Base-by-base conservation (phyloP, 768 basidiomycete species). In the Mycena pura region DNA sequence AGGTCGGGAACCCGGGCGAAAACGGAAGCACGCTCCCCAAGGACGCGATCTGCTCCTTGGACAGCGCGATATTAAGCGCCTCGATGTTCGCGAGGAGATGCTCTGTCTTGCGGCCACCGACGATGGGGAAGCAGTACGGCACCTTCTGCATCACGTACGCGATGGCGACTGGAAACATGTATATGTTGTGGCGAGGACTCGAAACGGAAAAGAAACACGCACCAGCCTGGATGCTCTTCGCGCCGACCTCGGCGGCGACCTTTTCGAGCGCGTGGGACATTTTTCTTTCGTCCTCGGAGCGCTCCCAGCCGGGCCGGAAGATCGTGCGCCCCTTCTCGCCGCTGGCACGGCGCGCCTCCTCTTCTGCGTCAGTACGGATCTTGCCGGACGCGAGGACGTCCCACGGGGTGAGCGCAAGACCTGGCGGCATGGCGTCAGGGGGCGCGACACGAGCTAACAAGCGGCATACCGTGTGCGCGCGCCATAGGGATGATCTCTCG, bases 401-500 rank as follows among this genome's bases (percentile, higher is more conserved):
- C 73, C 75, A 82, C 0, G 75, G 78, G 7, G 79, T 77, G 10
- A 80, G 62, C 3, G 77, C 77, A 50, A 78, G 58, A n/a, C 74
- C 68, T 67, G 14, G 24, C 22, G 6, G 19, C 10, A 13, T 29
- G 19, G 32, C 8, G 5, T n/a, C 19, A 19, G 19, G 3, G 19
- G 8, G 28, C 19, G 46, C 4, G 6, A 3, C 5, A 36, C 4
- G 21, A 44, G 7, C 25, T 7, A 17, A 28, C 25, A 27, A 11
- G 27, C 17, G 4, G 13, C 28, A 6, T 13, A 39, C 32, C 43
- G 19, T 51, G 44, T 27, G 34, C 27, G 44, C 69, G 70, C 76
- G n/a, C n/a, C n/a, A 66, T 77, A 19, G 76, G 76, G 46, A 83
- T 71, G 57, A 83, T 76, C 6, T 82, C 82, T 9, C 80, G 74